Evolutionary conservation across 23 red algal genomes (phyloP).

Genomic region (Gracilariopsis chorda): DNA sequence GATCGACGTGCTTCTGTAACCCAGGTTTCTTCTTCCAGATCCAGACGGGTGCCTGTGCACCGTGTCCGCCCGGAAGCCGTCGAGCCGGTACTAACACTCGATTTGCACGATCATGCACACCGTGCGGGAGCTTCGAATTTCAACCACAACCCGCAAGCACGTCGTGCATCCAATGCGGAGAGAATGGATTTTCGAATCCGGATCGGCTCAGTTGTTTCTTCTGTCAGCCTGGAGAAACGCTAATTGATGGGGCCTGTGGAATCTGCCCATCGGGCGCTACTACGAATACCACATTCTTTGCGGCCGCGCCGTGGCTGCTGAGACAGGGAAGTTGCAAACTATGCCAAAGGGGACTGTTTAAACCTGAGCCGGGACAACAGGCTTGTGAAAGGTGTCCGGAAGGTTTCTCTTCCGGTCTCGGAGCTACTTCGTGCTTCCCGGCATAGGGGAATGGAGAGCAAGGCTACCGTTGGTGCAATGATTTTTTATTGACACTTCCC

Average conservation of each 20-base stretch:
- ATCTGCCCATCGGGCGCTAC: not conserved
- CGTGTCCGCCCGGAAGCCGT: not conserved
- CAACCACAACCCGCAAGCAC: not conserved
- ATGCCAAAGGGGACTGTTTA: not conserved
- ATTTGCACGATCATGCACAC: not conserved
- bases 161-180: not conserved
- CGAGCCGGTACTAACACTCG: not conserved
- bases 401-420: not conserved
- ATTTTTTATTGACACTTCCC: too few species aligned
- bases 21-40: not conserved
- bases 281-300: not conserved
- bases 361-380: not conserved
- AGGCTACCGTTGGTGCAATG: too few species aligned
- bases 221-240: not conserved
- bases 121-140: not conserved
- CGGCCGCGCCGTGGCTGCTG: not conserved
- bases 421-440: not conserved
- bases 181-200: not conserved
- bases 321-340: not conserved
- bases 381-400: not conserved
- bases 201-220: slow-evolving; percentile 12
- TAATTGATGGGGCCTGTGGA: not conserved
- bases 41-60: not conserved
- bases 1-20: slow-evolving; percentile 9
- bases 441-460: too few species aligned